These are phyloP conservation scores for Corinectria fuckeliana DNA, from an alignment of 2,329 filamentous ascomycete genomes.

Conservation along the genomic window DNA sequence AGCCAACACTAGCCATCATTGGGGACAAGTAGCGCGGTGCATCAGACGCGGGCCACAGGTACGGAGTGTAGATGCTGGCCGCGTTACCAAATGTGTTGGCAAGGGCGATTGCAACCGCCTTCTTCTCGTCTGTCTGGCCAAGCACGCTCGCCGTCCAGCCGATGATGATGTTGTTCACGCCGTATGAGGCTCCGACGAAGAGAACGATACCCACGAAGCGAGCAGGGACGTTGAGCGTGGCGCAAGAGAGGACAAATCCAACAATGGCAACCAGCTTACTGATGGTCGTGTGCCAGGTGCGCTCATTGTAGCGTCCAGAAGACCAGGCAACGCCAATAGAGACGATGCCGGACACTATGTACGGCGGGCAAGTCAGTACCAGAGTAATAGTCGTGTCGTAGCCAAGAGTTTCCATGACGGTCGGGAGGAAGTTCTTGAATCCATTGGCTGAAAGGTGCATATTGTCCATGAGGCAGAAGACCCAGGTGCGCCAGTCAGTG, in stretches of 20 bases:
- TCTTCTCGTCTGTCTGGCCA: conserved; percentile 56
- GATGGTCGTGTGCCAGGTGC: conserved; percentile 53
- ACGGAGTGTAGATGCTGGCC: conserved; percentile 30
- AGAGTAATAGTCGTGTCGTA: conserved; percentile 56
- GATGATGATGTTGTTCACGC: conserved; percentile 52
- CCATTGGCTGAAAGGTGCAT: conserved; percentile 32
- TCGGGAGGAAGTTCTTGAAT: conserved; percentile 42
- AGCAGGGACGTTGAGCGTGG: conserved; percentile 29
- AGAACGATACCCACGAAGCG: conserved; percentile 43
- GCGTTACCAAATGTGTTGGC: conserved; percentile 28
- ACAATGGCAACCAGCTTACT: conserved; percentile 48
- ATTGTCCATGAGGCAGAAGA: conserved; percentile 31
- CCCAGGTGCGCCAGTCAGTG: conserved; percentile 37
- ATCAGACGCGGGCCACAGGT: conserved; percentile 26
- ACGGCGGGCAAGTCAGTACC: conserved; percentile 58
- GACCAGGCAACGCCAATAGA: conserved; percentile 32
- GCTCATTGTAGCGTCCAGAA: conserved; percentile 37
- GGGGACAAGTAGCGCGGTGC: conserved; percentile 19
- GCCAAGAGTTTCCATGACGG: conserved; percentile 53
- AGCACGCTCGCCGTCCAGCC: conserved; percentile 50
- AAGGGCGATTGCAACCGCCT: conserved; percentile 49
- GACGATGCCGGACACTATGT: conserved; percentile 48
- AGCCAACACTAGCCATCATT: conserved; percentile 30
- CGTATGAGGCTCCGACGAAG: conserved; percentile 47
- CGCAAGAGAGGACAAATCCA: conserved; percentile 31